Percentiles rank a stretch among this genome's conserved stretches.
Evolutionary conservation across 2,329 filamentous ascomycete species (phyloP).

Genomic region (Ceratocystis eucalypticola): DNA sequence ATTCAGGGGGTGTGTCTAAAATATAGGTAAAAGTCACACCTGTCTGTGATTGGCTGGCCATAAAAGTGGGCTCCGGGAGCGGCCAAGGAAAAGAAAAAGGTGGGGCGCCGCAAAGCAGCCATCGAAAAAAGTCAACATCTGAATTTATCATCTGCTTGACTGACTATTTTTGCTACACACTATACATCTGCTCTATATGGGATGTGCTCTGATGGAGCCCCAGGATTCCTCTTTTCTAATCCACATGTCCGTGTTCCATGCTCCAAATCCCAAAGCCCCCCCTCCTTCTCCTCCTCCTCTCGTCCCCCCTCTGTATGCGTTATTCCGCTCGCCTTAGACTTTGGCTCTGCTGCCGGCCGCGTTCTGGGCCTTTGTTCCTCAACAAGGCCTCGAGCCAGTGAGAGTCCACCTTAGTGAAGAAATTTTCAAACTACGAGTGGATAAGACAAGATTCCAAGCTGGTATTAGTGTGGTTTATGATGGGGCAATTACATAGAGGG

Average conservation of each 20-base stretch:
- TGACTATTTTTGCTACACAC: background rate
- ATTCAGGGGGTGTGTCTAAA: conserved; percentile 13
- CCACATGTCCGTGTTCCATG: background rate
- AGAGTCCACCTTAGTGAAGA: conserved; percentile 14
- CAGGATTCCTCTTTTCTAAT: background rate
- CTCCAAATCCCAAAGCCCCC: background rate
- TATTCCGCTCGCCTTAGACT: background rate
- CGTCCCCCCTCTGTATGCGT: background rate
- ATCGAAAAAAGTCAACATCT: background rate
- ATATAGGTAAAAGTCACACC: background rate
- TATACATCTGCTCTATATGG: background rate
- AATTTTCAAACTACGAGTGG: conserved; percentile 13
- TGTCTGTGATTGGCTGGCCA: conserved; percentile 2
- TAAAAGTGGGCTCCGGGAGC: conserved; percentile 14
- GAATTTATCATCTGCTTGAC: background rate
- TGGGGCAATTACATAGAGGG: background rate
- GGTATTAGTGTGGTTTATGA: conserved; percentile 1
- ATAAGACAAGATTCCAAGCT: background rate
- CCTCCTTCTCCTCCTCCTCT: background rate
- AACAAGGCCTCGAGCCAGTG: conserved; percentile 7
- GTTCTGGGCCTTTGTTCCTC: background rate
- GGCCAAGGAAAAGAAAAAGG: conserved; percentile 9
- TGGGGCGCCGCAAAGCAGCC: background rate
- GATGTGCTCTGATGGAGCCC: background rate
- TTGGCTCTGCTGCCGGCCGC: background rate